Evolutionary conservation across 306 rosid genomes (phyloP).

Genomic region (Acacia melanoxylon): DNA sequence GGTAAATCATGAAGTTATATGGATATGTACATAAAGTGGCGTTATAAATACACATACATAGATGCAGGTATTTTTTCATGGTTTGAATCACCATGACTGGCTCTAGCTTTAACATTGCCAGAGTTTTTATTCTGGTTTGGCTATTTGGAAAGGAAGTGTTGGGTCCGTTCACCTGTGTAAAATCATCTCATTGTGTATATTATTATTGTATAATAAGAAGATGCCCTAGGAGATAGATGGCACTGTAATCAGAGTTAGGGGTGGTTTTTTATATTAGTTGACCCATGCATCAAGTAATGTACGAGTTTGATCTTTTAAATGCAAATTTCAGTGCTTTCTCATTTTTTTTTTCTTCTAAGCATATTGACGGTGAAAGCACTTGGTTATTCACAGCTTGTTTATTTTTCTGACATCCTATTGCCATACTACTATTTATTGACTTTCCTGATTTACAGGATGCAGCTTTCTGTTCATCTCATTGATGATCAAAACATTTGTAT

Average conservation of each 20-base stretch:
- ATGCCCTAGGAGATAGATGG: constrained; percentile 15
- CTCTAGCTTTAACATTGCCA: constrained; percentile 30
- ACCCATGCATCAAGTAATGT: constrained; percentile 2
- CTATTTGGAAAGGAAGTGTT: constrained; percentile 25
- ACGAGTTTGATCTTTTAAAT: constrained; percentile 13
- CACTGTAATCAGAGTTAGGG: constrained; percentile 19
- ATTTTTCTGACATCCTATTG: not conserved
- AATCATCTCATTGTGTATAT: constrained; percentile 31
- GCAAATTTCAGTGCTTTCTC: constrained; percentile 3
- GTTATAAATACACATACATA: constrained; percentile 32
- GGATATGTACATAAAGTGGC: constrained; percentile 60
- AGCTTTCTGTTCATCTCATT: not conserved
- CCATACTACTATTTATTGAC: not conserved
- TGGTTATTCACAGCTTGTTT: not conserved
- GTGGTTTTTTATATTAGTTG: constrained; percentile 8
- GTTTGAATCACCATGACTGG: constrained; percentile 38
- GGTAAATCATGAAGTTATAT: constrained; percentile 36
- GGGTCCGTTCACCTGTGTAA: constrained; percentile 41
- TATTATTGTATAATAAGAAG: constrained; percentile 24
- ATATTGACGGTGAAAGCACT: not conserved
- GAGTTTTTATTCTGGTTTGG: constrained; percentile 31
- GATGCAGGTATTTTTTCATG: constrained; percentile 54
- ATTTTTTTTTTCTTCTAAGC: not conserved
- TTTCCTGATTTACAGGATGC: not conserved
- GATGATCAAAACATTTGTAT: not conserved